Base-by-base conservation (phyloP, 1,139 yeast genomes). In the Lodderomyces theae region DNA sequence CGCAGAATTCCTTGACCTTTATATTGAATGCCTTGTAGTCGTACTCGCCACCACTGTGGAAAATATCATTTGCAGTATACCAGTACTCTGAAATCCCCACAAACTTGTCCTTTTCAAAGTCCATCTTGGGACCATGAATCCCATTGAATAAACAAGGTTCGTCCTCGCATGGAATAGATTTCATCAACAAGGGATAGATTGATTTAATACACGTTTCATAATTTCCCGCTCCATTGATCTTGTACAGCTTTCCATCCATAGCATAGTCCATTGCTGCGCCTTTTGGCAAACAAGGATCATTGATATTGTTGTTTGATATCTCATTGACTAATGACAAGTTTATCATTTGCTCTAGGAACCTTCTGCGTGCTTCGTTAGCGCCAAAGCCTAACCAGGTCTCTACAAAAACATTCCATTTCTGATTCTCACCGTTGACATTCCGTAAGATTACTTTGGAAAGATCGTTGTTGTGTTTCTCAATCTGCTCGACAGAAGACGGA, bases 311-410 rank as follows among this genome's bases (percentile, higher is more conserved):
- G 22, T 28, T 23, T 3, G 50, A 39, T 12, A 45, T 40, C 0
- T 60, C 55, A 32, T 52, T 54, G 61, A 68, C 47, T 4, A 52
- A 42, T 1, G 58, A 46, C 26, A 68, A 41, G 38, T 54, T 50
- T 12, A 70, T 60, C 41, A 84, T 60, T 41, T 77, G 82, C 28
- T 72, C 71, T 38, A 84, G 58, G 56, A 81, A 83, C 44, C 94
- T 65, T 47, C 66, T 72, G 37, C 90, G 62, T 4, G 94, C 92
- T 52, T 84, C 84, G 51, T 85, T 85, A 2, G 94, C 92, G 15
- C 95, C 95, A 63, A 85, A 86, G 1, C 92, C 92, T 21, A 86
- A 62, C 94, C 94, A 86, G 0, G 92, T 83, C 40, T 86, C 82
- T 2, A 84, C 90, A 61, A 84, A 86, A 0, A 85, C 80, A 36